Percentiles rank a stretch among this genome's conserved stretches.
phyloP scores from a whole-genome alignment of 2,329 filamentous ascomycete species.

The Trichoderma asperellum region DNA sequence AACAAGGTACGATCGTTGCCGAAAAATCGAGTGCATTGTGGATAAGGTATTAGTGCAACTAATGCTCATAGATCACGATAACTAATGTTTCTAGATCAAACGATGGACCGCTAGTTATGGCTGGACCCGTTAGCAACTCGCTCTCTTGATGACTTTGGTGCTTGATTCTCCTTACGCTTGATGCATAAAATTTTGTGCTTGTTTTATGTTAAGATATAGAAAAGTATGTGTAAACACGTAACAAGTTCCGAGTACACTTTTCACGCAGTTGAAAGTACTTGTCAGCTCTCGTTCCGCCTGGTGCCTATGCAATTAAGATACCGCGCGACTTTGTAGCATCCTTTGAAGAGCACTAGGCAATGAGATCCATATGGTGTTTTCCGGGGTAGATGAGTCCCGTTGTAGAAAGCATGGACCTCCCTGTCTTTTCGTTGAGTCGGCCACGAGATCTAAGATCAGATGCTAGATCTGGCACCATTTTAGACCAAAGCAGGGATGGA shows the following conservation, averaged over 20 bases:
- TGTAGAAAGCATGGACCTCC: not conserved
- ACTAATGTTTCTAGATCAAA: not conserved
- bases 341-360: not conserved
- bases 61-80: not conserved
- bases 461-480: constrained; percentile 13
- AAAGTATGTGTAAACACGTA: accelerated
- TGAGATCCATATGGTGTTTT: not conserved
- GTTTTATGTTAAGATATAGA: not conserved
- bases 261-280: not conserved
- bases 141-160: not conserved
- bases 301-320: not conserved
- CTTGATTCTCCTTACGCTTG: not conserved
- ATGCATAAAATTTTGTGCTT: not conserved
- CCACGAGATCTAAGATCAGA: constrained; percentile 17
- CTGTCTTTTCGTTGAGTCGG: not conserved
- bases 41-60: not conserved
- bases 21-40: not conserved
- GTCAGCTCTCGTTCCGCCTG: not conserved
- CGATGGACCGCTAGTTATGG: not conserved
- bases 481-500: constrained; percentile 3
- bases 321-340: not conserved
- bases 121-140: not conserved
- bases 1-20: not conserved
- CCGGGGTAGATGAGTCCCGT: constrained; percentile 2
- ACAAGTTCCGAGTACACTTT: not conserved